Percentiles rank a stretch among this genome's conserved stretches.
These are phyloP conservation scores for Lomentospora prolificans DNA, from an alignment of 2,329 filamentous ascomycete species.

Conservation along the genomic window DNA sequence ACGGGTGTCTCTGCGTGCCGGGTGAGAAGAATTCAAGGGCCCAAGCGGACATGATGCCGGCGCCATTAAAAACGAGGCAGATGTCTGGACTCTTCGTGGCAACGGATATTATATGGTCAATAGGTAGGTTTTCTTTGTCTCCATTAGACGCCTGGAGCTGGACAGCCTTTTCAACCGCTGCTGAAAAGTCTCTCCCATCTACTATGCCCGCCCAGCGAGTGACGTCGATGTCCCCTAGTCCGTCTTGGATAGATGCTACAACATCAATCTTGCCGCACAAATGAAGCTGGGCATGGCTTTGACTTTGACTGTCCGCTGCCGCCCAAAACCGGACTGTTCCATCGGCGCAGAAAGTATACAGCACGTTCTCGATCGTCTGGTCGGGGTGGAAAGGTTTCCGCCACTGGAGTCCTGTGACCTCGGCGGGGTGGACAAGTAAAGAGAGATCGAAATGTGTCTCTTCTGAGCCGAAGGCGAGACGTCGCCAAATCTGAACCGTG, in stretches of 20 bases:
- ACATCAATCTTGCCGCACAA: slow-evolving; percentile 78
- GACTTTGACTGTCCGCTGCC: slow-evolving; percentile 58
- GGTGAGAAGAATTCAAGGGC: slow-evolving; percentile 78
- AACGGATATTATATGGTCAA: slow-evolving; percentile 78
- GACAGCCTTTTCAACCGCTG: slow-evolving; percentile 67
- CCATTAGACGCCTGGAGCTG: slow-evolving; percentile 43
- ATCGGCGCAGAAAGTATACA: slow-evolving; percentile 84
- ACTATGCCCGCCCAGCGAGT: slow-evolving; percentile 67
- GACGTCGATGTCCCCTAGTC: slow-evolving; percentile 24
- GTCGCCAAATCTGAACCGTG: slow-evolving; percentile 86
- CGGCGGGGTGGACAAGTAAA: slow-evolving; percentile 75
- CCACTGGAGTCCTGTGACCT: slow-evolving; percentile 82
- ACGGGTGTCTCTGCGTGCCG: slow-evolving; percentile 44
- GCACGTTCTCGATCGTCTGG: slow-evolving; percentile 71
- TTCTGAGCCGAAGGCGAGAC: slow-evolving; percentile 71
- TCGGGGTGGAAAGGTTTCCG: slow-evolving; percentile 66
- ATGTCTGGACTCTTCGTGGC: slow-evolving; percentile 81
- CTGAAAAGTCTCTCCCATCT: slow-evolving; percentile 68
- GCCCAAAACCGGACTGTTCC: slow-evolving; percentile 76
- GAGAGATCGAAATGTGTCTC: slow-evolving; percentile 83
- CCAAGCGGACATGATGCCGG: slow-evolving; percentile 84
- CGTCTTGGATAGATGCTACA: slow-evolving; percentile 52
- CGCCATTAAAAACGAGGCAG: slow-evolving; percentile 74
- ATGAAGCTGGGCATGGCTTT: slow-evolving; percentile 60
- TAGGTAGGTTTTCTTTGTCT: slow-evolving; percentile 56